Percentiles rank a stretch among this genome's conserved stretches.
Conservation (phyloP, 345 rosid genomes). For the Conringia planisiliqua region DNA sequence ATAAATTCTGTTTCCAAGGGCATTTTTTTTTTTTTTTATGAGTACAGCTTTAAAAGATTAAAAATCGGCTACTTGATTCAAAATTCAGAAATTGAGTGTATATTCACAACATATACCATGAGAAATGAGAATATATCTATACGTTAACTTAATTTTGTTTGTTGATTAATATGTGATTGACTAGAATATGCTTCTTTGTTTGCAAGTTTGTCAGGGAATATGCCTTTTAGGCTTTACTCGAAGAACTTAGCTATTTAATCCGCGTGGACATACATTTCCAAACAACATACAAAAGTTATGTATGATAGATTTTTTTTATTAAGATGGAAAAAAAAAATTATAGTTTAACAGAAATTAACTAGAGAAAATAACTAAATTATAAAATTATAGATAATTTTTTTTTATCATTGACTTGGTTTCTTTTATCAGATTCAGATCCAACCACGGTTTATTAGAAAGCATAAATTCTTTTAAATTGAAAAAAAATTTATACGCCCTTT, state of each 20-base stretch:
- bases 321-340: too few relatives aligned
- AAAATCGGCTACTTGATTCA: background rate
- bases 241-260: background rate
- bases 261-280: background rate
- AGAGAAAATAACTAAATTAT: too few relatives aligned
- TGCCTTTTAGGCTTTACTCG: background rate
- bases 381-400: too few relatives aligned
- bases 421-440: too few relatives aligned
- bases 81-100: background rate
- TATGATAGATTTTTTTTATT: background rate
- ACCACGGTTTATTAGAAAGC: too few relatives aligned
- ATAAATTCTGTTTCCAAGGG: background rate
- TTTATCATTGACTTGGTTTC: too few relatives aligned
- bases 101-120: background rate
- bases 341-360: too few relatives aligned
- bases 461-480: too few relatives aligned
- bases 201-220: background rate
- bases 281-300: background rate
- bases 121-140: background rate
- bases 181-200: constrained; percentile 21
- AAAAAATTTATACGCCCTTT: too few relatives aligned
- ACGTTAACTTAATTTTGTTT: background rate
- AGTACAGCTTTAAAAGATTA: background rate
- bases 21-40: background rate
- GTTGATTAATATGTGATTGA: background rate